phyloP scores from a whole-genome alignment of 371 early-diverging fungal genomes.

The Mortierella sp. region DNA sequence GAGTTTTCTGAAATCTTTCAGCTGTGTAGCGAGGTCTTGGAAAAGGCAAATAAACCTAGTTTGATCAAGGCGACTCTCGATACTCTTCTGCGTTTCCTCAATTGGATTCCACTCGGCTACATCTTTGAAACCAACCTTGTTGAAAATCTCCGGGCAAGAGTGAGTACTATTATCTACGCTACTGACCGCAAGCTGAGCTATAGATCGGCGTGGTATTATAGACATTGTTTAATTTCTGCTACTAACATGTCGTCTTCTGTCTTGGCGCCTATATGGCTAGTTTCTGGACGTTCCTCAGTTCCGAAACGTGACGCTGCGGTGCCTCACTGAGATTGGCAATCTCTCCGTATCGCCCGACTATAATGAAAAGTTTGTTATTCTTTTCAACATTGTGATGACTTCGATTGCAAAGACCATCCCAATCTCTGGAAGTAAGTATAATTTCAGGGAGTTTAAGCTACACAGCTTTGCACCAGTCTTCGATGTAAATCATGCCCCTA shows the following conservation, averaged over 20 bases:
- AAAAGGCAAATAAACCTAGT: conserved; percentile 89
- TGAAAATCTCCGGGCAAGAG: conserved; percentile 84
- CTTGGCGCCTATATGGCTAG: too few species aligned
- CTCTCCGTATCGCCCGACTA: conserved; percentile 83
- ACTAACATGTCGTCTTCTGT: neutral
- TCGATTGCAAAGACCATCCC: conserved; percentile 80
- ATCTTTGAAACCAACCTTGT: conserved; percentile 97
- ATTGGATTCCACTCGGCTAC: conserved; percentile 98
- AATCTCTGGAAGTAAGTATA: conserved; percentile 66
- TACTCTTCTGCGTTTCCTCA: conserved; percentile 94
- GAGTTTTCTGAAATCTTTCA: conserved; percentile 98
- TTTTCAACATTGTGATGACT: conserved; percentile 86
- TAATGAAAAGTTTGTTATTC: conserved; percentile 82
- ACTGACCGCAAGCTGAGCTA: neutral
- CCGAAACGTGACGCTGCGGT: conserved; percentile 94
- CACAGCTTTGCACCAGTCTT: neutral
- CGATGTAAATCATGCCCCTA: neutral
- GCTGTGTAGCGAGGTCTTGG: conserved; percentile 95
- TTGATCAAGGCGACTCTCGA: conserved; percentile 94
- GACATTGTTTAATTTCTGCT: neutral
- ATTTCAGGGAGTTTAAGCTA: neutral
- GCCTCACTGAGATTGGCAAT: conserved; percentile 94
- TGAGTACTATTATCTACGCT: conserved; percentile 53
- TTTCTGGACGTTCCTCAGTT: conserved; percentile 88
- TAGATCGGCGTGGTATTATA: neutral